A percentile compares a stretch with the other conserved stretches of the same genome.
Evolutionary conservation across 139 green algal genomes (phyloP).

Genomic region (Tetraselmis striata): DNA sequence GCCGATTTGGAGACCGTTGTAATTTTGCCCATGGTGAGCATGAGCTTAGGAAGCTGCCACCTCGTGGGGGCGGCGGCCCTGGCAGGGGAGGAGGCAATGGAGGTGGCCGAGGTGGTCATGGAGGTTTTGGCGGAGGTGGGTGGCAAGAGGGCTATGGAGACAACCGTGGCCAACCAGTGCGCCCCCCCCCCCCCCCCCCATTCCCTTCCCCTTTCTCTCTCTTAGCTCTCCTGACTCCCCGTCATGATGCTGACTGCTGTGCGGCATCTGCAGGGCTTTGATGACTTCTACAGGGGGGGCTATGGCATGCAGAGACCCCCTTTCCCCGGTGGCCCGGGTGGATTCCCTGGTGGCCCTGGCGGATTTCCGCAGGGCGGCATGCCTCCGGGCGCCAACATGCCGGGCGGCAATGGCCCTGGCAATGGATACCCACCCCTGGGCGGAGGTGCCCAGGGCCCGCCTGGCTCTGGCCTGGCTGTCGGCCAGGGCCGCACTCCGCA

Average conservation of each 20-base stretch:
- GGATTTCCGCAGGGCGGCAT: background rate
- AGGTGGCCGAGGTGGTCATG: constrained; percentile 16
- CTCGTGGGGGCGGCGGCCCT: constrained; percentile 17
- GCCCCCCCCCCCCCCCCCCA: too few relatives aligned
- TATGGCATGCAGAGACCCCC: background rate
- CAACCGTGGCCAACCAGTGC: background rate
- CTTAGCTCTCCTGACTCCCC: too few relatives aligned
- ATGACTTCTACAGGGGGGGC: background rate
- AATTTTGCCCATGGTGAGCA: constrained; percentile 93
- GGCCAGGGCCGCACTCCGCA: background rate
- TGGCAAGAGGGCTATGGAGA: constrained; percentile 7
- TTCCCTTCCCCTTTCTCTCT: too few relatives aligned
- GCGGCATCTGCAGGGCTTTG: background rate
- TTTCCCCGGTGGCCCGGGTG: background rate
- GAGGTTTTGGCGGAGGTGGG: constrained; percentile 15
- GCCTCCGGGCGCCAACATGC: background rate
- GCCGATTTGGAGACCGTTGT: constrained; percentile 84
- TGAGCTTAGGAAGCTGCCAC: constrained; percentile 67
- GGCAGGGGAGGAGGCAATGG: constrained; percentile 14
- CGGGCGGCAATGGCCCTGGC: background rate
- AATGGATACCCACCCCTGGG: constrained; percentile 4
- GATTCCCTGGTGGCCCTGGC: background rate
- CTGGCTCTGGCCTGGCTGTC: background rate
- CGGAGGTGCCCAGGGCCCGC: background rate
- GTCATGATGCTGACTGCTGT: too few relatives aligned